These are phyloP conservation scores for Phytopythium kandeliae DNA, from an alignment of 352 stramenopile genomes.

Conservation along the genomic window DNA sequence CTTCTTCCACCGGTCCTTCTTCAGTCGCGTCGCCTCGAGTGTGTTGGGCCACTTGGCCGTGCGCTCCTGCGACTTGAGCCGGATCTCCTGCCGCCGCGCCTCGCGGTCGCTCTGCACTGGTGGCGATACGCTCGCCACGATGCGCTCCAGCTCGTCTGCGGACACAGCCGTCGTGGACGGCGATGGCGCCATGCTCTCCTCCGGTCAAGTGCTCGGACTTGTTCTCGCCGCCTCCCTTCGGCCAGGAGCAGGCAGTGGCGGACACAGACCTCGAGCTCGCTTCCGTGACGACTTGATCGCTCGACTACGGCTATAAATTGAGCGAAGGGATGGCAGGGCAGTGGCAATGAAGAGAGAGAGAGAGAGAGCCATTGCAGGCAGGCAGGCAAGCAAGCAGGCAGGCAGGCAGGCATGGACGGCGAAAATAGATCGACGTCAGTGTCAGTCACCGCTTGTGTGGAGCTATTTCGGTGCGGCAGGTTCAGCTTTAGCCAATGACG, in stretches of 20 bases:
- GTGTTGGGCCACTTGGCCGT: conserved; percentile 90
- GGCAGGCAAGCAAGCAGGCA: no score
- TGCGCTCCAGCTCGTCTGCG: conserved; percentile 60
- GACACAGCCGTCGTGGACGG: conserved; percentile 38
- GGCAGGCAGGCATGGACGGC: not conserved
- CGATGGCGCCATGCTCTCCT: conserved; percentile 36
- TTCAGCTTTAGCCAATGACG: not conserved
- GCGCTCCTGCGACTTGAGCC: conserved; percentile 52
- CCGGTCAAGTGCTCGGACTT: no score
- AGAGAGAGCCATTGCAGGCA: not conserved
- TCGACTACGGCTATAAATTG: not conserved
- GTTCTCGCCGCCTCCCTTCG: no score
- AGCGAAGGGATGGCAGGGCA: no score
- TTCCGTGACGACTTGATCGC: not conserved
- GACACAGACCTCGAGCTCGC: not conserved
- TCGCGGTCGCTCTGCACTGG: conserved; percentile 64
- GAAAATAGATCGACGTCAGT: not conserved
- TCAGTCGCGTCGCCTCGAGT: conserved; percentile 82
- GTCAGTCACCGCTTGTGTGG: not conserved
- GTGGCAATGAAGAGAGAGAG: no score
- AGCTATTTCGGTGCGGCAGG: not conserved
- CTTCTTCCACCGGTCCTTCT: conserved; percentile 90
- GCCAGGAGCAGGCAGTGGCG: not conserved
- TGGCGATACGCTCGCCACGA: conserved; percentile 62
- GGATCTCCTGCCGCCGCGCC: conserved; percentile 36